These are phyloP conservation scores for Papilionanthe hybrid DNA, from an alignment of 116 monocot species.

Conservation along the genomic window DNA sequence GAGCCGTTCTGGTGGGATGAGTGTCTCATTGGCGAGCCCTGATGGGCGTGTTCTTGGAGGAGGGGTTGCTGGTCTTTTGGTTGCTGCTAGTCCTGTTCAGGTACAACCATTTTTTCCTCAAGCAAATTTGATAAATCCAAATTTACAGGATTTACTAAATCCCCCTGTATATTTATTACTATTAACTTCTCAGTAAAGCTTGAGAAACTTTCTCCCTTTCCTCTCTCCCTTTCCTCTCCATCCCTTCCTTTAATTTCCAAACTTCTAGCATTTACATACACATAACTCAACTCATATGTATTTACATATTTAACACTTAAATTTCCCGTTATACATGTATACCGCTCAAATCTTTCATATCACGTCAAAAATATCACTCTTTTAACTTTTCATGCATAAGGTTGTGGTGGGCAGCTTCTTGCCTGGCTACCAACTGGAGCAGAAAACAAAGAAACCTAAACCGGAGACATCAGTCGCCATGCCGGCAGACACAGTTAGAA, in stretches of 20 bases:
- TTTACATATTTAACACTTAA: no score
- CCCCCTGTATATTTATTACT: neutral
- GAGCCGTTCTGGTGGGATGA: slow-evolving; percentile 32
- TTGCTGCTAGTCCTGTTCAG: slow-evolving; percentile 32
- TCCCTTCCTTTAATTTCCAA: neutral
- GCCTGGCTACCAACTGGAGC: slow-evolving; percentile 41
- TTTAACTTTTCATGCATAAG: slow-evolving; percentile 10
- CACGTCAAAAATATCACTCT: no score
- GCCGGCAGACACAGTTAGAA: slow-evolving; percentile 8
- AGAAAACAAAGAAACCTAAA: slow-evolving; percentile 43
- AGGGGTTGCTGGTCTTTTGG: slow-evolving; percentile 27
- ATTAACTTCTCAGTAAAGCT: neutral
- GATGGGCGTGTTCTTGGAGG: slow-evolving; percentile 34
- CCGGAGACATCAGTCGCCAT: slow-evolving; percentile 6
- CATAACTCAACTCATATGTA: no score
- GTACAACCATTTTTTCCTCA: neutral
- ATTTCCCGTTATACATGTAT: no score
- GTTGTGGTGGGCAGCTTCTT: slow-evolving; percentile 48
- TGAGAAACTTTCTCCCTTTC: neutral
- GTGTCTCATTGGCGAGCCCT: slow-evolving; percentile 24
- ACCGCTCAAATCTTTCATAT: no score
- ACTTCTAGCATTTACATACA: no score
- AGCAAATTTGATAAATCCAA: no score
- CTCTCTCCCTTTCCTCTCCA: neutral
- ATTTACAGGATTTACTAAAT: no score